Conservation (phyloP, 805 yeast species). For the Barnettozyma salicaria region DNA sequence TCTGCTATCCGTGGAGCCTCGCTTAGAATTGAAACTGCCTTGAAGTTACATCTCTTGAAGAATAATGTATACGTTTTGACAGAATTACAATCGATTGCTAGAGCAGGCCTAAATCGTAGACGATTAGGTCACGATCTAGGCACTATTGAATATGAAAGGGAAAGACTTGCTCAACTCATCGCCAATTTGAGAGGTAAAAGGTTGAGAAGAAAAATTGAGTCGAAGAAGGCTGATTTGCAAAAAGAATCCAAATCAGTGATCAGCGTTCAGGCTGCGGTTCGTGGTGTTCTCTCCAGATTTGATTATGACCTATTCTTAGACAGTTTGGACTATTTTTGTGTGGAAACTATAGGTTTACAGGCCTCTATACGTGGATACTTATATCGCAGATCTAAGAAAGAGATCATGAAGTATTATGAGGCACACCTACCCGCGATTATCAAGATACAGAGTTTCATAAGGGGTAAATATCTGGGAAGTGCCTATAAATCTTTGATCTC, state of each 20-base stretch:
- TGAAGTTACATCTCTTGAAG: constrained; percentile 2
- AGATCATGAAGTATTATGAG: constrained; percentile 42
- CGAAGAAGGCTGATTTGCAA: constrained; percentile 1
- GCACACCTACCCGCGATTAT: constrained; percentile 54
- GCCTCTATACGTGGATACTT: constrained; percentile 44
- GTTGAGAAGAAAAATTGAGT: constrained; percentile 26
- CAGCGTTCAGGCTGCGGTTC: constrained; percentile 48
- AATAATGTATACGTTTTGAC: constrained; percentile 22
- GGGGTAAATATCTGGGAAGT: constrained; percentile 58
- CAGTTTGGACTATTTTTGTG: constrained; percentile 41
- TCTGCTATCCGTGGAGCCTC: constrained; percentile 30
- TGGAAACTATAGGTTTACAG: constrained; percentile 44
- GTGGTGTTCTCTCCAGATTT: constrained; percentile 61
- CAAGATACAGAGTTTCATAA: constrained; percentile 66
- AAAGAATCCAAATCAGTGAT: constrained; percentile 24
- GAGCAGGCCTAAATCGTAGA: constrained; percentile 38
- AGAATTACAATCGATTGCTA: constrained; percentile 47
- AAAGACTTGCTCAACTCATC: constrained; percentile 29
- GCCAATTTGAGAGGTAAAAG: constrained; percentile 34
- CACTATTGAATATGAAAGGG: constrained; percentile 24
- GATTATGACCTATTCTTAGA: constrained; percentile 47
- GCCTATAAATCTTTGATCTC: constrained; percentile 71
- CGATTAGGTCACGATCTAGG: constrained; percentile 22
- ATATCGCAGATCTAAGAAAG: constrained; percentile 33
- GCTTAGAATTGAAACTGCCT: constrained; percentile 10